A percentile compares a stretch with the other conserved stretches of the same genome.
phyloP scores from a whole-genome alignment of 176 grass and related monocot genomes.

The Oryza rufipogon region DNA sequence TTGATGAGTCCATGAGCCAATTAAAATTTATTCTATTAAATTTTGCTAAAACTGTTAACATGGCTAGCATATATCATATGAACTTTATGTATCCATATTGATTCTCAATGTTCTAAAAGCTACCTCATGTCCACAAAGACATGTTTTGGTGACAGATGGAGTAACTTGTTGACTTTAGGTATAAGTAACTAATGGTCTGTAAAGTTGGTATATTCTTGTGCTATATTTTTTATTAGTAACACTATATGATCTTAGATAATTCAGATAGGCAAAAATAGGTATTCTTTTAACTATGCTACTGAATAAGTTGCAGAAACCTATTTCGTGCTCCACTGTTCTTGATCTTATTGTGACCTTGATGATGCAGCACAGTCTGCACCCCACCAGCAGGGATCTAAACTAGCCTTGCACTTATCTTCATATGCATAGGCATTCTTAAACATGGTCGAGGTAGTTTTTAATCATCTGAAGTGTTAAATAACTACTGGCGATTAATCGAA shows the following conservation, averaged over 20 bases:
- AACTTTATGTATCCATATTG: neutral
- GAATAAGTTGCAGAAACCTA: neutral
- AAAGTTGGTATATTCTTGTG: neutral
- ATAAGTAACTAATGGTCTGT: neutral
- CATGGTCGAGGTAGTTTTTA: constrained; percentile 14
- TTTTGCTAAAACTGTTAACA: neutral
- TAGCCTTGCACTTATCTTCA: neutral
- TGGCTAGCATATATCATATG: neutral
- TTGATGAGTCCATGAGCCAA: neutral
- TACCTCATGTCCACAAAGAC: neutral
- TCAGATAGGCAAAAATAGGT: neutral
- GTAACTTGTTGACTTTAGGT: constrained; percentile 16
- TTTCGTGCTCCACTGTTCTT: constrained; percentile 7
- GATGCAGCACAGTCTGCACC: neutral
- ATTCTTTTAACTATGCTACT: neutral
- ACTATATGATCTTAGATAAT: neutral
- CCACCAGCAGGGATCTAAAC: neutral
- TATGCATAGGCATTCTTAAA: neutral
- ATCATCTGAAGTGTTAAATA: neutral
- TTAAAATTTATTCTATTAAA: neutral
- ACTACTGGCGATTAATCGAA: neutral
- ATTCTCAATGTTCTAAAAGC: neutral
- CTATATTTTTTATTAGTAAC: neutral
- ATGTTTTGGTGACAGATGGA: neutral
- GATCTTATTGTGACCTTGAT: constrained; percentile 8